phyloP scores from a whole-genome alignment of 495 filamentous ascomycete genomes.

The Parathielavia hyrcaniae region DNA sequence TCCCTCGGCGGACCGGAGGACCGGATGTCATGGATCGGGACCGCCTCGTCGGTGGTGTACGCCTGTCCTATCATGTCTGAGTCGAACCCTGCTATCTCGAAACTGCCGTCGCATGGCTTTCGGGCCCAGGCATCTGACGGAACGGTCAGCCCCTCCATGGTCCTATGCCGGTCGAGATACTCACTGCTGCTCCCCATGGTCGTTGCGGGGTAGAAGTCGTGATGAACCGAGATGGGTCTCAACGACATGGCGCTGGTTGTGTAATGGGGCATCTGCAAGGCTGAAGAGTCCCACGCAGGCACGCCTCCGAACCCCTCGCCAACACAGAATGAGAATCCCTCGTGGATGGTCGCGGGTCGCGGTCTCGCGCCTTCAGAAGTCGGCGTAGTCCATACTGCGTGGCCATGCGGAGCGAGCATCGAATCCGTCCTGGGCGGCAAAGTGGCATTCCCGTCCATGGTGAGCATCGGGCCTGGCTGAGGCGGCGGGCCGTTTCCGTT shows the following conservation, averaged over 20 bases:
- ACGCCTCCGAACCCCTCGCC: slow-evolving; percentile 45
- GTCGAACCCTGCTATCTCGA: slow-evolving; percentile 44
- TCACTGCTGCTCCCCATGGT: slow-evolving; percentile 47
- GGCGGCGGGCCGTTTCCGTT: slow-evolving; percentile 35
- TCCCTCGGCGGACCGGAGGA: slow-evolving; percentile 39
- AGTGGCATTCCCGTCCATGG: slow-evolving; percentile 41
- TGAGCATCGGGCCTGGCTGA: slow-evolving; percentile 32
- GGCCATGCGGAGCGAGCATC: slow-evolving; percentile 34
- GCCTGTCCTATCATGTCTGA: slow-evolving; percentile 50
- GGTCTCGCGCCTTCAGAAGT: slow-evolving; percentile 41
- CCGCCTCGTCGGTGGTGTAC: slow-evolving; percentile 50
- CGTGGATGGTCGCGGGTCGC: slow-evolving; percentile 52
- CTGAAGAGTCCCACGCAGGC: slow-evolving; percentile 51
- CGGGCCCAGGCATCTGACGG: slow-evolving; percentile 44
- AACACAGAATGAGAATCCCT: slow-evolving; percentile 54
- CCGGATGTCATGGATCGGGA: slow-evolving; percentile 49
- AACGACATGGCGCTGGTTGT: slow-evolving; percentile 46
- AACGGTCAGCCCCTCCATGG: slow-evolving; percentile 29
- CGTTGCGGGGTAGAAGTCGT: slow-evolving; percentile 48
- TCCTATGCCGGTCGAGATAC: slow-evolving; percentile 26
- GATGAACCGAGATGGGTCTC: slow-evolving; percentile 46
- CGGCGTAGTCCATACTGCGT: slow-evolving; percentile 43
- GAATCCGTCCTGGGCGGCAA: slow-evolving; percentile 36
- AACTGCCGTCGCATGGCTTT: slow-evolving; percentile 46
- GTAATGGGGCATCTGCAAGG: slow-evolving; percentile 44